Base-by-base conservation (phyloP, 106 monocot species). In the Allium sativum region DNA sequence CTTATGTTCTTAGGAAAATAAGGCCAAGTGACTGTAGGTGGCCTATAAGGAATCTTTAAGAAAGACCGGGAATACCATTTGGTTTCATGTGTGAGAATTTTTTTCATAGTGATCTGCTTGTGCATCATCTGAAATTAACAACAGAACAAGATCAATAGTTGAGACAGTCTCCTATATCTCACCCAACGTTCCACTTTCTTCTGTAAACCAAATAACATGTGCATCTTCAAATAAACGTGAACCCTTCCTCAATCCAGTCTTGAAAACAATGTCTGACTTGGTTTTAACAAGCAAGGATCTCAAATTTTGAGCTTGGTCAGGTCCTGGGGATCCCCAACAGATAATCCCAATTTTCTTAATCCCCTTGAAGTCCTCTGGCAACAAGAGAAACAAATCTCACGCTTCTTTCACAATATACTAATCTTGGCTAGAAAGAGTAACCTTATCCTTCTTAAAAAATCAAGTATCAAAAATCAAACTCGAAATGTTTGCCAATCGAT, bases 401-500 rank as follows among this genome's bases (percentile, higher is more conserved):
- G 90, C 95, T 14, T 84, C 95, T 73, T 74, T 81, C 16, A 95
- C 90, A 59, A 87, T 95, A 64, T 73, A 95, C 90, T 90, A 73
- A 14, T 82, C 84, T 51, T 87, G 74, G 17, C 92, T 87, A 13
- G 81, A 76, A 22, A 93, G 84, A n/a, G 66, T 87, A 65, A 88
- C 48, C 88, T 88, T 98, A 82, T 98, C 96, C 85, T 91, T 98
- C 73, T 80, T 84, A 72, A 98, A 98, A 9, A 91, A 87, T 7
- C 77, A 70, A 4, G 87, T 98, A 15, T 98, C 87, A 65, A 98
- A n/a, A 98, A 65, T 98, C 87, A 44, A 91, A 75, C 12, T 73
- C 70, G 6, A 67, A 74, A 17, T 67, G 40, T 58, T 43, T 78
- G 18, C 56, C 67, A 17, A 82, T 54, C 12, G 83, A 59, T 3